These are phyloP conservation scores for Ophiostoma novo-ulmi DNA, from an alignment of 2,329 filamentous ascomycete genomes.

Conservation along the genomic window DNA sequence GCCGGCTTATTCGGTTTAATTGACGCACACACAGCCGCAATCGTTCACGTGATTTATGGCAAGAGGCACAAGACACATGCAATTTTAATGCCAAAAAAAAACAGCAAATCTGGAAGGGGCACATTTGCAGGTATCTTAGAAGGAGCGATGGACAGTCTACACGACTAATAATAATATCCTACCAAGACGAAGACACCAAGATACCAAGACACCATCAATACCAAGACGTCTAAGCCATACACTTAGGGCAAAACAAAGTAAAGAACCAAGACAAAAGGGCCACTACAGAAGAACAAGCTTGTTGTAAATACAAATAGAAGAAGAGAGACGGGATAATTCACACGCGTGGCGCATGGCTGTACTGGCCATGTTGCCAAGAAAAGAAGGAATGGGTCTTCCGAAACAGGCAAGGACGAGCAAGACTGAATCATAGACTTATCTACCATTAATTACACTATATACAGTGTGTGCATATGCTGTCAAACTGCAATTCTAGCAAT, in stretches of 20 bases:
- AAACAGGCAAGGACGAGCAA: slow-evolving; percentile 5
- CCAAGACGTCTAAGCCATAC: slow-evolving; percentile 7
- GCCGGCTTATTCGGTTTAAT: not conserved
- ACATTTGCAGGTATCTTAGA: not conserved
- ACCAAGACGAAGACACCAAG: slow-evolving; percentile 2
- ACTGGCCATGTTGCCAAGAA: slow-evolving; percentile 19
- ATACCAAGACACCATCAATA: not conserved
- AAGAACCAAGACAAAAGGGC: not conserved
- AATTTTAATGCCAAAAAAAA: not conserved
- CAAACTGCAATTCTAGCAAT: not conserved
- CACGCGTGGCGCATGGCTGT: not conserved
- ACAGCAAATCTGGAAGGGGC: not conserved
- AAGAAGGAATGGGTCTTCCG: slow-evolving; percentile 9
- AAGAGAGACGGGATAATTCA: not conserved
- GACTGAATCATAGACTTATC: not conserved
- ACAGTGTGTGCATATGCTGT: not conserved
- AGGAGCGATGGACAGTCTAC: not conserved
- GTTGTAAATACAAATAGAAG: not conserved
- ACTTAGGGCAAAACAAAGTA: not conserved
- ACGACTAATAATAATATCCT: not conserved
- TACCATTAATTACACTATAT: not conserved
- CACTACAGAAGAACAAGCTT: not conserved
- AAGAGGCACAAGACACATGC: not conserved
- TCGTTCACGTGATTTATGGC: not conserved
- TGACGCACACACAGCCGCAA: not conserved